These are phyloP conservation scores for Aureobasidium sp. DNA, from an alignment of 2,329 filamentous ascomycete species.

Conservation along the genomic window DNA sequence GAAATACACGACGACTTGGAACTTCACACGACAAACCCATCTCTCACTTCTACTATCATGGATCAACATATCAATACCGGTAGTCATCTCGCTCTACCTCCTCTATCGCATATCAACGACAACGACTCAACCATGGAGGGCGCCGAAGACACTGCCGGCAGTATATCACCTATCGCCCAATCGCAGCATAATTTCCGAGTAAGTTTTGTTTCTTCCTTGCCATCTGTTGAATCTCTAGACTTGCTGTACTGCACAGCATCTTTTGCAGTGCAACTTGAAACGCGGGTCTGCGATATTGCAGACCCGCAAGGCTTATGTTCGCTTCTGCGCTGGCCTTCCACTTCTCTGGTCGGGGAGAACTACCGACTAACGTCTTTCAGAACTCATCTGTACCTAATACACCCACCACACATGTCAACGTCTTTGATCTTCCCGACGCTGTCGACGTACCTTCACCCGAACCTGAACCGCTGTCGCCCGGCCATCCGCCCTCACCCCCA, in stretches of 20 bases:
- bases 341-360: not conserved
- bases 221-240: not conserved
- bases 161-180: not conserved
- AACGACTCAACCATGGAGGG: slow-evolving; percentile 13
- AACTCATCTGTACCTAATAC: not conserved
- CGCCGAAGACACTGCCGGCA: slow-evolving; percentile 3
- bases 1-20: not conserved
- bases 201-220: not conserved
- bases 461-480: not conserved
- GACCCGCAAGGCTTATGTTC: too few relatives aligned
- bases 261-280: not conserved
- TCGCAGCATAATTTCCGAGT: not conserved
- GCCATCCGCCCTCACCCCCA: slow-evolving; percentile 14
- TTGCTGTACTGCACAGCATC: not conserved
- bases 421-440: not conserved
- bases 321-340: not conserved
- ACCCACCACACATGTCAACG: not conserved
- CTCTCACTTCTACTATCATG: not conserved
- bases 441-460: not conserved
- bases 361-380: not conserved
- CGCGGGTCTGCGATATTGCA: too few relatives aligned
- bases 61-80: not conserved
- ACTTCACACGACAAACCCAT: not conserved
- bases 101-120: not conserved
- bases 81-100: not conserved